Conservation (phyloP, 2,329 filamentous ascomycete species). For the Xylaria sp. region DNA sequence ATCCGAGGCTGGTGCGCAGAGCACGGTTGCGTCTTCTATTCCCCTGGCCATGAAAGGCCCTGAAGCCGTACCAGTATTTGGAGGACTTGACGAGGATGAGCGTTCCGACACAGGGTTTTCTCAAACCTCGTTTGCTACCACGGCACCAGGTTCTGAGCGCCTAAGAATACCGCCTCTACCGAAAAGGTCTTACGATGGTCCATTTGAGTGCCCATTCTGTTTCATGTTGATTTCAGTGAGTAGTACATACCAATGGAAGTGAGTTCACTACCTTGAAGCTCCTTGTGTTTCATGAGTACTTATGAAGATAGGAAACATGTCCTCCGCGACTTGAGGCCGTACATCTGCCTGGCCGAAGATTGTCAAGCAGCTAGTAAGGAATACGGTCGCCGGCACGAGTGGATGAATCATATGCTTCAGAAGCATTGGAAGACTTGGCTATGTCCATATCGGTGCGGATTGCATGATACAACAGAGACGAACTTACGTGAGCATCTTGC, state of each 20-base stretch:
- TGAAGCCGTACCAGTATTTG: neutral
- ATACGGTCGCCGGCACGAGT: slow-evolving; percentile 41
- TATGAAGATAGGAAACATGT: slow-evolving; percentile 49
- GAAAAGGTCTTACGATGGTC: slow-evolving; percentile 37
- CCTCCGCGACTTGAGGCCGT: slow-evolving; percentile 54
- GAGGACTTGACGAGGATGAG: slow-evolving; percentile 39
- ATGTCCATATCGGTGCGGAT: slow-evolving; percentile 41
- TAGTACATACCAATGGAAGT: slow-evolving; percentile 49
- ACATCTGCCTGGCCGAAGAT: slow-evolving; percentile 49
- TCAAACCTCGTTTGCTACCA: slow-evolving; percentile 49
- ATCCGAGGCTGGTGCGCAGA: slow-evolving; percentile 28
- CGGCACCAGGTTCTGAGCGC: slow-evolving; percentile 32
- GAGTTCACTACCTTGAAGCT: slow-evolving; percentile 14
- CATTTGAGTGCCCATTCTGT: slow-evolving; percentile 56
- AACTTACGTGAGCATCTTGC: slow-evolving; percentile 19
- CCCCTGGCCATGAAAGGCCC: slow-evolving; percentile 36
- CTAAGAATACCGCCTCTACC: slow-evolving; percentile 44
- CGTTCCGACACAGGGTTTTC: slow-evolving; percentile 42
- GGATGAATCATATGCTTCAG: slow-evolving; percentile 44
- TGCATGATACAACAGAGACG: neutral
- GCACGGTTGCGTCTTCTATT: slow-evolving; percentile 44
- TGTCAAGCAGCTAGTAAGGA: slow-evolving; percentile 43
- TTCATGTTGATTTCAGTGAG: slow-evolving; percentile 50
- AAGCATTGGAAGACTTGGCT: slow-evolving; percentile 45
- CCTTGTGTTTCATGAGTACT: neutral